These are phyloP conservation scores for Neurospora sp. DNA, from an alignment of 495 filamentous ascomycete species.

Conservation along the genomic window DNA sequence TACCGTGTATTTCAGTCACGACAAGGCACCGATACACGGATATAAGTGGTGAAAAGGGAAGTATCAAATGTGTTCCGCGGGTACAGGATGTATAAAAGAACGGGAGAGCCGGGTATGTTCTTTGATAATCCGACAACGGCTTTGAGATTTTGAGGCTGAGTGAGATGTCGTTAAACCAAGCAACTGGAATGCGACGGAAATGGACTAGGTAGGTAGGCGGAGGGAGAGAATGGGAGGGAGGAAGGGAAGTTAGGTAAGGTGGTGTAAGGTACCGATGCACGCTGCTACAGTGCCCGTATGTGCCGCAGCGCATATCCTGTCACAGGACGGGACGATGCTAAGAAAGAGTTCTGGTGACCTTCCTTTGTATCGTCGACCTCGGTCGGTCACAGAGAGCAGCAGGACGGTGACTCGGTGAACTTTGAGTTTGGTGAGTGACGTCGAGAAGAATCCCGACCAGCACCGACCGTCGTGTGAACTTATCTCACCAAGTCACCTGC, in stretches of 20 bases:
- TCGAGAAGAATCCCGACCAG: not conserved
- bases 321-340: not conserved
- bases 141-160: not conserved
- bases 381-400: not conserved
- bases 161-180: not conserved
- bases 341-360: not conserved
- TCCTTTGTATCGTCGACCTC: not conserved
- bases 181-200: not conserved
- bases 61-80: not conserved
- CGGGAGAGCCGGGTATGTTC: not conserved
- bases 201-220: not conserved
- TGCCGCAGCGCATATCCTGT: not conserved
- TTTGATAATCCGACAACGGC: not conserved
- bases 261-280: not conserved
- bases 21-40: conserved; percentile 4
- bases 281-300: not conserved
- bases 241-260: not conserved
- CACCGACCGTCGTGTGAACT: not conserved
- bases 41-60: not conserved
- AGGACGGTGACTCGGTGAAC: not conserved
- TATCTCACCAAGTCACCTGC: not conserved
- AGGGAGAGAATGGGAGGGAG: not conserved
- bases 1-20: conserved; percentile 4
- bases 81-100: not conserved
- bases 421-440: not conserved